Conservation (phyloP, 495 filamentous ascomycete species). For the Xylaria flabelliformis region DNA sequence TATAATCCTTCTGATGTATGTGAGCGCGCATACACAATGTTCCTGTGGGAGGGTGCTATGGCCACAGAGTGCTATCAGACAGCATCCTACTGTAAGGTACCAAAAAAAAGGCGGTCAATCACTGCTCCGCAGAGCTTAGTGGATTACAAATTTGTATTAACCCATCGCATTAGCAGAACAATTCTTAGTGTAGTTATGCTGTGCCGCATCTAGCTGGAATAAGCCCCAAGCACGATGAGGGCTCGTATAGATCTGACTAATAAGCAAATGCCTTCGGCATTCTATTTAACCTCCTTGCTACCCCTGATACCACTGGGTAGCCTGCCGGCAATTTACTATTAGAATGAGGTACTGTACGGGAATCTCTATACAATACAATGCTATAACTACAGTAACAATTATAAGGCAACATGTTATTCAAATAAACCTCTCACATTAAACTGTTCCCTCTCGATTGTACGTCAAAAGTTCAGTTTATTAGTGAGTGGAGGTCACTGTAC, state of each 20-base stretch:
- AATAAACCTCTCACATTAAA: not conserved
- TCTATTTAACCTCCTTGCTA: not conserved
- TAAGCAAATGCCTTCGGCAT: conserved; percentile 6
- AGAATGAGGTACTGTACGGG: not conserved
- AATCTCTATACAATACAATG: not conserved
- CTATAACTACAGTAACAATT: not conserved
- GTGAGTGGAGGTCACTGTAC: not conserved
- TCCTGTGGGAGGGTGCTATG: not conserved
- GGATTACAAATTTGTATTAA: conserved; percentile 7
- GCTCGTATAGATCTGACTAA: not conserved
- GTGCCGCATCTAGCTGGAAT: conserved; percentile 18
- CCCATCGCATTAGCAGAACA: not conserved
- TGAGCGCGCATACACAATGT: not conserved
- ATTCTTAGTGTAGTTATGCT: not conserved
- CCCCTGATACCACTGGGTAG: not conserved
- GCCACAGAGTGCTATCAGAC: not conserved
- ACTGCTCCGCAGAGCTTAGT: not conserved
- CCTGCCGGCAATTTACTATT: not conserved
- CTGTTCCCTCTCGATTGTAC: not conserved
- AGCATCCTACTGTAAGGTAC: not conserved
- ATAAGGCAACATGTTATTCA: not conserved
- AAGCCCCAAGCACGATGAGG: not conserved
- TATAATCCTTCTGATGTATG: conserved; percentile 19
- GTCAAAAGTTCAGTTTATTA: not conserved
- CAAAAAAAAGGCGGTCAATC: conserved; percentile 14